Evolutionary conservation across 2,329 filamentous ascomycete genomes (phyloP).

Genomic region (Gnomoniopsis smithogilvyi): DNA sequence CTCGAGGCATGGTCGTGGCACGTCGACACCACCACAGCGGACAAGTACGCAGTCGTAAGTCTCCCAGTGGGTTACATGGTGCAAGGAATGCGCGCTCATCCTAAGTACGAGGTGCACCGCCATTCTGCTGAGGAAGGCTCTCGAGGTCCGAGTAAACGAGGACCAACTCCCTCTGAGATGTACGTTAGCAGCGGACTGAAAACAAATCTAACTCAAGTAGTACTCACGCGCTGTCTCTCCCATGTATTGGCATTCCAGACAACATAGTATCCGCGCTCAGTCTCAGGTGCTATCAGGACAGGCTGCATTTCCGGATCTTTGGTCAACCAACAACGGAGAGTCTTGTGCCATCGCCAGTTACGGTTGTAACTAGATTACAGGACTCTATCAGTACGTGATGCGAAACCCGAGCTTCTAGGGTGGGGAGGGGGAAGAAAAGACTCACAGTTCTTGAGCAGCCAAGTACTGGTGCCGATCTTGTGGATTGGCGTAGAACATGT

Average conservation of each 20-base stretch:
- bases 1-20: not conserved
- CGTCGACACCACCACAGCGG: not conserved
- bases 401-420: too few relatives aligned
- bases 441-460: slow-evolving; percentile 62
- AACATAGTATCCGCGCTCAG: slow-evolving; percentile 65
- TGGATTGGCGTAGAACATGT: slow-evolving; percentile 67
- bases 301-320: slow-evolving; percentile 66
- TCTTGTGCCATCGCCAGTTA: slow-evolving; percentile 69
- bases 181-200: slow-evolving; percentile 15
- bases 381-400: not conserved
- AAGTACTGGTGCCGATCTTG: slow-evolving; percentile 60
- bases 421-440: too few relatives aligned
- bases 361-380: slow-evolving; percentile 49
- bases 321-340: slow-evolving; percentile 63
- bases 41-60: too few relatives aligned
- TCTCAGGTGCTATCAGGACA: slow-evolving; percentile 53
- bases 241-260: slow-evolving; percentile 62
- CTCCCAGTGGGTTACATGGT: not conserved
- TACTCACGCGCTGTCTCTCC: slow-evolving; percentile 60
- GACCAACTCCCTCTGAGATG: slow-evolving; percentile 53
- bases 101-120: slow-evolving; percentile 9
- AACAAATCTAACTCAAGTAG: not conserved
- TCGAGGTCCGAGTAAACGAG: slow-evolving; percentile 62
- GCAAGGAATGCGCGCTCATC: not conserved
- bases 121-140: slow-evolving; percentile 30